Evolutionary conservation across 768 basidiomycete species (phyloP), one percentile per base, ranked within the genome.

Genomic region (Russula lepida): DNA sequence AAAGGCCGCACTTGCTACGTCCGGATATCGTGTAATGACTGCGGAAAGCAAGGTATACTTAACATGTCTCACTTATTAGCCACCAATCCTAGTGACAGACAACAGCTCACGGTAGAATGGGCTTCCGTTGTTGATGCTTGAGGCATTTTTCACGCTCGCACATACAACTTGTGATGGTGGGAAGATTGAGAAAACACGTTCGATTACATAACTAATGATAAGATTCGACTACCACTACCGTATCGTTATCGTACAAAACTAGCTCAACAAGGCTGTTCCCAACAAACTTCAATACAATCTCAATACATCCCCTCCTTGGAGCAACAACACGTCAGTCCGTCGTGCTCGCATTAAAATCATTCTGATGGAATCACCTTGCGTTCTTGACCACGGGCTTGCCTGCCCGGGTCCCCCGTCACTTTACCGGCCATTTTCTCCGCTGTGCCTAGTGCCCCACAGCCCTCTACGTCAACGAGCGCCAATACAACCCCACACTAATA

Each of bases 381-480:
- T 32, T 66, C 58, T 15, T 43, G 56, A 12, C 64, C 65, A 19
- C 59, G 53, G 53, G 53, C 46, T 49, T 53, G 39, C 56, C 6
- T 60, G 3, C 39, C 59, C 50, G 54, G 39, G 37, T 65, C 56
- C 15, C 65, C 49, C 4, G n/a, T 47, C n/a, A 58, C 25, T n/a
- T 64, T 66, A 3, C 65, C 63, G 1, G 39, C 23, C 30, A 66
- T 13, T 54, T 37, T 61, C 54, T 66, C 65, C 11, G 60, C 57
- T 3, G 59, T 52, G 33, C 65, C 65, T 66, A 30, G 33, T 6
- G 25, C 30, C 54, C 54, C 59, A 56, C 32, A 33, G 4, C 43
- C 32, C 25, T 27, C n/a, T 32, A 30, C 30, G 13, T 66, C 55
- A 65, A 49, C 30, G 9, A 21, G 48, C 39, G 23, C 49, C 41